These are phyloP conservation scores for Wolfiporia cocos DNA, from an alignment of 1,284 basidiomycete genomes.

Conservation along the genomic window DNA sequence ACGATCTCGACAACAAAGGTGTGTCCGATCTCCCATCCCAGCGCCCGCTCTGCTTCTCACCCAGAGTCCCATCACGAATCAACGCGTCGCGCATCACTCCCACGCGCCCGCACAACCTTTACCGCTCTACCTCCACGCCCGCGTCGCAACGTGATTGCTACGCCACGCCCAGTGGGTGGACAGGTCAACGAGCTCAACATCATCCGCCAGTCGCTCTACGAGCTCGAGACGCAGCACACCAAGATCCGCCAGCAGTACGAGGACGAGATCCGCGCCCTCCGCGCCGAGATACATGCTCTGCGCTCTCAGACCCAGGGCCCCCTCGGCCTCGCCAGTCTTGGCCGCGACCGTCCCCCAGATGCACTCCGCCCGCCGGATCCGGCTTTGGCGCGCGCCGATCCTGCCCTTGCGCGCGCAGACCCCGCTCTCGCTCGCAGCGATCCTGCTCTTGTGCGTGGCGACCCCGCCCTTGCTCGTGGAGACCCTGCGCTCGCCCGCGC, in stretches of 20 bases:
- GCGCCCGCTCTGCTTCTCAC: neutral
- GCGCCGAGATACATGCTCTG: slow-evolving; percentile 22
- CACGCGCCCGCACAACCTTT: neutral
- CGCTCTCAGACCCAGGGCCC: slow-evolving; percentile 29
- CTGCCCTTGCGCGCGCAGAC: too few relatives aligned
- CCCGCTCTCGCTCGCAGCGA: too few relatives aligned
- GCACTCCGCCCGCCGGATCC: too few relatives aligned
- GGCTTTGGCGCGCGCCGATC: too few relatives aligned
- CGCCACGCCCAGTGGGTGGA: slow-evolving; percentile 41
- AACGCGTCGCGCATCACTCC: neutral
- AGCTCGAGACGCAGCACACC: slow-evolving; percentile 70
- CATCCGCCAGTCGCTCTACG: slow-evolving; percentile 72
- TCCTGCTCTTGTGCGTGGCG: too few relatives aligned
- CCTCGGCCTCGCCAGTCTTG: slow-evolving; percentile 32
- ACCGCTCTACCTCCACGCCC: slow-evolving; percentile 1
- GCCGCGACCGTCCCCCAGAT: slow-evolving; percentile 19
- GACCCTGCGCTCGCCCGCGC: too few relatives aligned
- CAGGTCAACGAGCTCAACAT: slow-evolving; percentile 72
- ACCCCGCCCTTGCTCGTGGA: too few relatives aligned
- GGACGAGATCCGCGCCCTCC: slow-evolving; percentile 50
- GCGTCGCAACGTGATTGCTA: neutral
- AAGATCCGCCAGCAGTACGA: slow-evolving; percentile 73
- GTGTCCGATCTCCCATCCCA: slow-evolving; percentile 20
- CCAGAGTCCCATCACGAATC: neutral
- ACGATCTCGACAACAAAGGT: slow-evolving; percentile 90